A percentile compares a stretch with the other conserved stretches of the same genome.
Evolutionary conservation across 345 rosid genomes (phyloP).

Genomic region (Populus tremula): DNA sequence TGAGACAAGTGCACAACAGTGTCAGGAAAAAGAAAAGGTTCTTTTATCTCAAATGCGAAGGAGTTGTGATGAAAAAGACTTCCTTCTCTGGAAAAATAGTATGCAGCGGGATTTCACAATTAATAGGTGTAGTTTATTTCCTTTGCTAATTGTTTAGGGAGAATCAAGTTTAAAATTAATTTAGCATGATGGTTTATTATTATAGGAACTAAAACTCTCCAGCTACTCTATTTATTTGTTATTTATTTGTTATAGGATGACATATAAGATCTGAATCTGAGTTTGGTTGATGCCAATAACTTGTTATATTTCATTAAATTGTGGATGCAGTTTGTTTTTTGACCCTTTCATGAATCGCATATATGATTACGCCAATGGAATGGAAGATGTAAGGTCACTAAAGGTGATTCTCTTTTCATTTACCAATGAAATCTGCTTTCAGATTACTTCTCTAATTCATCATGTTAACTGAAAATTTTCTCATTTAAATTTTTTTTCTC

Average conservation of each 20-base stretch:
- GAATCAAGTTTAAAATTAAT: neutral
- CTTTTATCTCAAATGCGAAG: slow-evolving; percentile 30
- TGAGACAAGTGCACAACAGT: slow-evolving; percentile 48
- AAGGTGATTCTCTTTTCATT: slow-evolving; percentile 48
- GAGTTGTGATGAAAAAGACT: slow-evolving; percentile 49
- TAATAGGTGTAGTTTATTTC: slow-evolving; percentile 55
- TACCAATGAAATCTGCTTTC: slow-evolving; percentile 1
- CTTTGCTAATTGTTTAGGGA: neutral
- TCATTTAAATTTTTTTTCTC: slow-evolving; percentile 7
- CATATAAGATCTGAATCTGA: neutral
- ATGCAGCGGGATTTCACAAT: slow-evolving; percentile 85
- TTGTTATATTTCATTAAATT: slow-evolving; percentile 14
- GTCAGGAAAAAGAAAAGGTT: slow-evolving; percentile 35
- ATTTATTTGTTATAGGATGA: neutral
- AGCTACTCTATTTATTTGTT: neutral
- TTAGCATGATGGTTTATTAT: neutral
- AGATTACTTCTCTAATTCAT: slow-evolving; percentile 5
- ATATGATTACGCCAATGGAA: slow-evolving; percentile 72
- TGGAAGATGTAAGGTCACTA: slow-evolving; percentile 63
- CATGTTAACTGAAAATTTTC: slow-evolving; percentile 1
- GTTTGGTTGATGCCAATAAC: slow-evolving; percentile 11
- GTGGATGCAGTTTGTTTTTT: slow-evolving; percentile 53
- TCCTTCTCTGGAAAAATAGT: slow-evolving; percentile 72
- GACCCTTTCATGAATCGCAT: slow-evolving; percentile 62
- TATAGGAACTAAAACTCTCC: neutral